These are phyloP conservation scores for Moesziomyces parantarcticus DNA, from an alignment of 1,284 basidiomycete species.

Conservation along the genomic window DNA sequence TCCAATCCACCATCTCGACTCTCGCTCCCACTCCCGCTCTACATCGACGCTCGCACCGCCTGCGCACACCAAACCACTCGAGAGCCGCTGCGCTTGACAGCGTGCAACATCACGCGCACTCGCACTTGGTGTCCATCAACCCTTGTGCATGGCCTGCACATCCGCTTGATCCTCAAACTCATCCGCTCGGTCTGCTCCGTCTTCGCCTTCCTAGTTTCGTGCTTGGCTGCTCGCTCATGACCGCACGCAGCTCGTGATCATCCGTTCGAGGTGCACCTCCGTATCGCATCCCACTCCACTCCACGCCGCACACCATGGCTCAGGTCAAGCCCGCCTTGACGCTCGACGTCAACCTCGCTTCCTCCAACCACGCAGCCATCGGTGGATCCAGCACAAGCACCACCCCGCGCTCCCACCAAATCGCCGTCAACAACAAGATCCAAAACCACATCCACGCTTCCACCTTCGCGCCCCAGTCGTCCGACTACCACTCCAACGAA, in stretches of 20 bases:
- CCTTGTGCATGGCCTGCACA: too few relatives aligned
- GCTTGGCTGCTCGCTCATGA: not conserved
- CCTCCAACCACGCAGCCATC: constrained; percentile 28
- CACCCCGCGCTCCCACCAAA: constrained; percentile 41
- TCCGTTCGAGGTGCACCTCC: too few relatives aligned
- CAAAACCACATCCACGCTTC: constrained; percentile 47
- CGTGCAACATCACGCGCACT: too few relatives aligned
- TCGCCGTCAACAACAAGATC: constrained; percentile 38
- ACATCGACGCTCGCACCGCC: too few relatives aligned
- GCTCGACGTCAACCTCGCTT: constrained; percentile 56
- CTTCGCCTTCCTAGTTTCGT: too few relatives aligned
- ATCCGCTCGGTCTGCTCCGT: too few relatives aligned
- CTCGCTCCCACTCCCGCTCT: too few relatives aligned
- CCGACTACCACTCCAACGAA: constrained; percentile 17
- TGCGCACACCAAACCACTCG: too few relatives aligned
- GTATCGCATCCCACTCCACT: not conserved
- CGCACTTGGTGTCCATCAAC: too few relatives aligned
- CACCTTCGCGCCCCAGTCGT: constrained; percentile 35
- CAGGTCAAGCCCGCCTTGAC: constrained; percentile 56
- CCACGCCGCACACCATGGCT: constrained; percentile 34
- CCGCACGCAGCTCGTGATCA: not conserved
- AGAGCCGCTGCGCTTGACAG: too few relatives aligned
- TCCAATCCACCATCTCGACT: too few relatives aligned
- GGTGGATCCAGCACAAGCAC: constrained; percentile 49
- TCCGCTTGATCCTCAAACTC: too few relatives aligned